Evolutionary conservation across 2,329 filamentous ascomycete genomes (phyloP).

Genomic region (Fusarium domesticum): DNA sequence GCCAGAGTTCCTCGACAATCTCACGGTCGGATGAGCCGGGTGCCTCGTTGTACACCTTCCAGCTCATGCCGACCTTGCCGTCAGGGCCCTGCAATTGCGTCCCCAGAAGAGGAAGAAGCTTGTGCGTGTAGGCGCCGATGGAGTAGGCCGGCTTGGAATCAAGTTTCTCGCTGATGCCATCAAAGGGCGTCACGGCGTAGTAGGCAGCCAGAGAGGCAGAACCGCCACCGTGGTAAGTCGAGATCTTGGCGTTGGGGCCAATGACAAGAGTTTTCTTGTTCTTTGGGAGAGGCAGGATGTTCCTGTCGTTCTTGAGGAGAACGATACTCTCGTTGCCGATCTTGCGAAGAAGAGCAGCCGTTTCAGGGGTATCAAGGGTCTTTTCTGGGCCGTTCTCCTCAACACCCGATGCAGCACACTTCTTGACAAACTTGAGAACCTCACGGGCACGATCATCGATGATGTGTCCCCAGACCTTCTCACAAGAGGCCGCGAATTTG

Average conservation of each 20-base stretch:
- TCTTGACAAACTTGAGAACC: constrained; percentile 59
- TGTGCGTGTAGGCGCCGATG: constrained; percentile 63
- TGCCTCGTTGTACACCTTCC: constrained; percentile 61
- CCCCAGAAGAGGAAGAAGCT: constrained; percentile 59
- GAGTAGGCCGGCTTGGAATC: constrained; percentile 46
- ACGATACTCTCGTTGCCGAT: constrained; percentile 69
- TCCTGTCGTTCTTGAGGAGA: constrained; percentile 68
- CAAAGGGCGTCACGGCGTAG: constrained; percentile 68
- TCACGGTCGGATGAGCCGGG: constrained; percentile 46
- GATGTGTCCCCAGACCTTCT: constrained; percentile 54
- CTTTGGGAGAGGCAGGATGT: constrained; percentile 60
- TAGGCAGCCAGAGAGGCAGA: constrained; percentile 60
- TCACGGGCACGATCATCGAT: constrained; percentile 57
- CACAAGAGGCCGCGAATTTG: constrained; percentile 51
- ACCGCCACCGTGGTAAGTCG: constrained; percentile 61
- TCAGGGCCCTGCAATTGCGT: constrained; percentile 48
- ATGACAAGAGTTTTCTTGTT: constrained; percentile 58
- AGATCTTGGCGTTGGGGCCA: constrained; percentile 56
- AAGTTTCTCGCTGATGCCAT: constrained; percentile 61
- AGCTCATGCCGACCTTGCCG: constrained; percentile 57
- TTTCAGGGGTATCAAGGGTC: constrained; percentile 57
- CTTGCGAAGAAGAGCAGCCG: constrained; percentile 60
- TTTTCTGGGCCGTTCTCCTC: constrained; percentile 53
- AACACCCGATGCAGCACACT: constrained; percentile 51
- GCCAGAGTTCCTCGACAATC: constrained; percentile 48